These are phyloP conservation scores for Thermomyces lanuginosus DNA, from an alignment of 2,329 filamentous ascomycete species.

Conservation along the genomic window DNA sequence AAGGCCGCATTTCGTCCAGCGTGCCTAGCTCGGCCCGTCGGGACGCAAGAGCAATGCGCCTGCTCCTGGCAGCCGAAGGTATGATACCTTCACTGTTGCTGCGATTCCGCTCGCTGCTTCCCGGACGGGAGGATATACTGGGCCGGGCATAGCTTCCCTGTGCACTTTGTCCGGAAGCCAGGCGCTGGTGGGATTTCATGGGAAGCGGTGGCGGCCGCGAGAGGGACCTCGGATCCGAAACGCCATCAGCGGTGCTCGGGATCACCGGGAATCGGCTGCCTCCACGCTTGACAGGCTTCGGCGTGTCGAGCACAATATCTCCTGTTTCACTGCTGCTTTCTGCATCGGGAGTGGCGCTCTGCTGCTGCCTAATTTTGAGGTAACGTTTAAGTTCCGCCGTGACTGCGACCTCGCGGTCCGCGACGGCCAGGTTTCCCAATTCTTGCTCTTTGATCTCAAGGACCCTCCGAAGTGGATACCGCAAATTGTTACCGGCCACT, in stretches of 20 bases:
- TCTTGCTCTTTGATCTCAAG: conserved; percentile 51
- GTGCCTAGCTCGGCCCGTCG: conserved; percentile 38
- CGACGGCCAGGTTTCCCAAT: conserved; percentile 37
- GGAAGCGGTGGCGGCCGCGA: conserved; percentile 61
- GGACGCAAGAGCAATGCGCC: conserved; percentile 45
- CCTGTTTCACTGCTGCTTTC: conserved; percentile 35
- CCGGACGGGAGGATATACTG: conserved; percentile 52
- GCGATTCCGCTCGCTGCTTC: conserved; percentile 44
- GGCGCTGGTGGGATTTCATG: conserved; percentile 61
- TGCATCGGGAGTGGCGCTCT: conserved; percentile 22
- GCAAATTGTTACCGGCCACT: conserved; percentile 72
- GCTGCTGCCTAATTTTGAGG: conserved; percentile 31
- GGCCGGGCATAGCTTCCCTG: conserved; percentile 45
- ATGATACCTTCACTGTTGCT: conserved; percentile 47
- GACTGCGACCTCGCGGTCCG: conserved; percentile 43
- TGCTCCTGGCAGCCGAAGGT: conserved; percentile 33
- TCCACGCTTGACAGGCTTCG: conserved; percentile 47
- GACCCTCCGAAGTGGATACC: conserved; percentile 58
- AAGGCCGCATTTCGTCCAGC: conserved; percentile 35
- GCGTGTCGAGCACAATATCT: conserved; percentile 61
- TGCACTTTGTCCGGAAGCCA: conserved; percentile 28
- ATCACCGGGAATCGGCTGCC: conserved; percentile 44
- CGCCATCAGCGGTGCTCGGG: conserved; percentile 37
- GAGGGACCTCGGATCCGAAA: conserved; percentile 52
- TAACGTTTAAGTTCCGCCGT: conserved; percentile 45